These are phyloP conservation scores for Celoporthe dispersa DNA, from an alignment of 2,329 filamentous ascomycete species.

Conservation along the genomic window DNA sequence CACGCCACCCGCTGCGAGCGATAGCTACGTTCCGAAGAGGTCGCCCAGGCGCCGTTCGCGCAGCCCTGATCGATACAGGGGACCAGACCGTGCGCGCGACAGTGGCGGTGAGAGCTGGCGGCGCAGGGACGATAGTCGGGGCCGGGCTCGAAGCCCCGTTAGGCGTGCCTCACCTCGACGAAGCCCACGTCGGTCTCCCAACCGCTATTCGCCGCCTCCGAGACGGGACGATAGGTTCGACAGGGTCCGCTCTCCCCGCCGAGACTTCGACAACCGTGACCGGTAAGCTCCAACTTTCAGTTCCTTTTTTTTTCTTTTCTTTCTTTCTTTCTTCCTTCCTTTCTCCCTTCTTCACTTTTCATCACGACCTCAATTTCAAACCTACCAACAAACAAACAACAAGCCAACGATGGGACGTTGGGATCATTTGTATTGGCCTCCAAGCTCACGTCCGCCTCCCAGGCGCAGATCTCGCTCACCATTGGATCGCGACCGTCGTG, in stretches of 20 bases:
- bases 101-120: conserved; percentile 42
- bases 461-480: conserved; percentile 62
- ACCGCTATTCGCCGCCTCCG: conserved; percentile 42
- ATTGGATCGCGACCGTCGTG: conserved; percentile 53
- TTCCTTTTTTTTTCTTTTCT: conserved; percentile 24
- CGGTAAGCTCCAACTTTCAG: conserved; percentile 37
- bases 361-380: not conserved
- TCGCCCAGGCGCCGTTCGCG: conserved; percentile 48
- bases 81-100: conserved; percentile 43
- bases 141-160: conserved; percentile 42
- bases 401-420: conserved; percentile 19
- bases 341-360: conserved; percentile 5
- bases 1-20: conserved; percentile 39
- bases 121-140: conserved; percentile 46
- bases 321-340: conserved; percentile 9
- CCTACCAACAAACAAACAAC: conserved; percentile 13
- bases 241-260: conserved; percentile 45
- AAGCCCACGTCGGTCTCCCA: conserved; percentile 39
- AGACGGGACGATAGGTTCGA: conserved; percentile 46
- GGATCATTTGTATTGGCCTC: not conserved
- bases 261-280: conserved; percentile 45
- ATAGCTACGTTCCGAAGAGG: conserved; percentile 48
- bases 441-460: conserved; percentile 24
- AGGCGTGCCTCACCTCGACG: conserved; percentile 40
- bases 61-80: conserved; percentile 46